Conservation (phyloP, 2,329 filamentous ascomycete species). For the Sporothrix protearum region DNA sequence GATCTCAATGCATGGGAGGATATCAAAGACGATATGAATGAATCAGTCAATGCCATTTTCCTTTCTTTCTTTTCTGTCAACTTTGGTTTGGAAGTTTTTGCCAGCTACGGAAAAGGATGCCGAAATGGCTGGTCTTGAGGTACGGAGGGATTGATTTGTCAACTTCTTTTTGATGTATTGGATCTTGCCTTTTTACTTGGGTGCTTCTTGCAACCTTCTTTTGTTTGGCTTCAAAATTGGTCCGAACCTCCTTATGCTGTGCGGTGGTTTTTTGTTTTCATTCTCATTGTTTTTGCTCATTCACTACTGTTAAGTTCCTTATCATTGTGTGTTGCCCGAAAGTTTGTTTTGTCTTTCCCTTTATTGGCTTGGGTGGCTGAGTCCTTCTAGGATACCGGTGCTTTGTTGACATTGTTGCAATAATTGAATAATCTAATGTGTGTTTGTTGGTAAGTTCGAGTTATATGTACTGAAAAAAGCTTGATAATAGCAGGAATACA, state of each 20-base stretch:
- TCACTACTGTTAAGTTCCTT: not conserved
- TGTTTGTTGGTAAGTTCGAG: not conserved
- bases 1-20: not conserved
- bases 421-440: not conserved
- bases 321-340: not conserved
- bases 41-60: not conserved
- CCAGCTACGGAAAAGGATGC: not conserved
- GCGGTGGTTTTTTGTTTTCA: not conserved
- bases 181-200: not conserved
- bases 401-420: not conserved
- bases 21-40: slow-evolving; percentile 11
- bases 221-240: not conserved
- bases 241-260: not conserved
- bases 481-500: no score
- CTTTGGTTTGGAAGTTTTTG: not conserved
- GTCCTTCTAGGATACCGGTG: not conserved
- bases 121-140: not conserved
- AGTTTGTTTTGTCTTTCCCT: not conserved
- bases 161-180: not conserved
- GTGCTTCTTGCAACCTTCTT: not conserved
- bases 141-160: not conserved
- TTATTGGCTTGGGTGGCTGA: not conserved
- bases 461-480: not conserved
- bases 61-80: not conserved
- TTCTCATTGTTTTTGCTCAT: not conserved